Evolutionary conservation across 139 green algal genomes (phyloP).

Genomic region (Volvox reticuliferus): DNA sequence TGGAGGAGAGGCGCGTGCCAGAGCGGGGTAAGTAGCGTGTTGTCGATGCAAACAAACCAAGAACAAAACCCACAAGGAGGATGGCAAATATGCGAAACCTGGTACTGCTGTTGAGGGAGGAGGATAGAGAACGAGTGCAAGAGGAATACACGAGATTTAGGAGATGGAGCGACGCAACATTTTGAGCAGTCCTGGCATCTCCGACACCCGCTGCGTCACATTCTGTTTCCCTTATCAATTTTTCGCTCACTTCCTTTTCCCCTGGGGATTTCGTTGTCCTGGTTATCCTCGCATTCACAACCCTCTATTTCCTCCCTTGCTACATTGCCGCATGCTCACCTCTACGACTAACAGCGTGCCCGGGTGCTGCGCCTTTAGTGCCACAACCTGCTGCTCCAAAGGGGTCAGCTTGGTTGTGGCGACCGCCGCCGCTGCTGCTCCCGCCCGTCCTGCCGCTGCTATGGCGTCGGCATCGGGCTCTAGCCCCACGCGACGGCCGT

Average conservation of each 20-base stretch:
- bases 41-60: background rate
- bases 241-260: background rate
- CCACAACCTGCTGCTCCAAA: conserved; percentile 79
- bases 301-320: background rate
- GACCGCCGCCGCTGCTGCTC: background rate
- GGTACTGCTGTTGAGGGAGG: too few relatives aligned
- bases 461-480: background rate
- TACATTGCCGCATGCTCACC: conserved; percentile 51
- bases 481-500: background rate
- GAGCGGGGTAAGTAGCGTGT: too few relatives aligned
- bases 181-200: too few relatives aligned
- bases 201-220: background rate
- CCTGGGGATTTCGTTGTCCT: background rate
- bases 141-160: too few relatives aligned
- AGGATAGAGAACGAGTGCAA: too few relatives aligned
- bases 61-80: background rate
- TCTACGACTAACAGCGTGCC: conserved; percentile 86
- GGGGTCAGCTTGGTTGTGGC: conserved; percentile 74
- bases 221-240: background rate
- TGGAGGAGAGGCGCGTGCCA: background rate
- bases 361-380: conserved; percentile 74
- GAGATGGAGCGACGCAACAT: too few relatives aligned
- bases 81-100: too few relatives aligned
- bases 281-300: background rate
- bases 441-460: background rate